These are phyloP conservation scores for Lantana camara DNA, from an alignment of 257 asterid genomes.

Conservation along the genomic window DNA sequence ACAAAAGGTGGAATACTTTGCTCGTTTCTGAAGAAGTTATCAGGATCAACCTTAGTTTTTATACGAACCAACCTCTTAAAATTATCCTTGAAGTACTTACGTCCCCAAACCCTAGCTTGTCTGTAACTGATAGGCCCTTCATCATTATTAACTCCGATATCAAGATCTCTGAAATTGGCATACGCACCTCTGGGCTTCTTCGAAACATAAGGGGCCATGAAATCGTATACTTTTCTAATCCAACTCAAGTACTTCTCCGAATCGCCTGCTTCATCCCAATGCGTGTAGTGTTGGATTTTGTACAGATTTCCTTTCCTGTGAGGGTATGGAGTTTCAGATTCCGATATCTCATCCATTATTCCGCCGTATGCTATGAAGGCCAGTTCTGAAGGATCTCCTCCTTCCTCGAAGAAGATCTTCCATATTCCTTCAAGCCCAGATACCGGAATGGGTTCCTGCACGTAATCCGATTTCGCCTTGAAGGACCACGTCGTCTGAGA, in stretches of 20 bases:
- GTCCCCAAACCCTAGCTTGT: conserved; percentile 28
- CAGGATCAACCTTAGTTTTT: conserved; percentile 30
- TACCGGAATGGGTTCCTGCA: conserved; percentile 8
- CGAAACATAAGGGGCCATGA: conserved; percentile 29
- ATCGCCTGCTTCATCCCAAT: conserved; percentile 3
- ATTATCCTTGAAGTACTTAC: conserved; percentile 22
- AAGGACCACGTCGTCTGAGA: not conserved
- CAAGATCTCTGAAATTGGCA: conserved; percentile 29
- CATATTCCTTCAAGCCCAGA: conserved; percentile 8
- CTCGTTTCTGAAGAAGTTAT: conserved; percentile 26
- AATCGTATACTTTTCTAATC: not conserved
- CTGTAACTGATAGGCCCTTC: conserved; percentile 16
- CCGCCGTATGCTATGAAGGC: conserved; percentile 28
- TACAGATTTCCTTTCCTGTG: conserved; percentile 28
- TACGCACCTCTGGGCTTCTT: conserved; percentile 22
- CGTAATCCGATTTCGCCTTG: conserved; percentile 31
- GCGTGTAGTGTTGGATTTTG: not conserved
- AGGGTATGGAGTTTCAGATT: conserved; percentile 20
- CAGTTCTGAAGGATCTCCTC: not conserved
- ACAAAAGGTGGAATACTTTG: conserved; percentile 30
- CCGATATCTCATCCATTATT: conserved; percentile 21
- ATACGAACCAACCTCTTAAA: conserved; percentile 23
- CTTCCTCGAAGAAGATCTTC: conserved; percentile 4
- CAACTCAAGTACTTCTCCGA: conserved; percentile 20
- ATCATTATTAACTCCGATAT: conserved; percentile 15